These are phyloP conservation scores for Microglena sp. DNA, from an alignment of 139 green algal genomes.

Conservation along the genomic window DNA sequence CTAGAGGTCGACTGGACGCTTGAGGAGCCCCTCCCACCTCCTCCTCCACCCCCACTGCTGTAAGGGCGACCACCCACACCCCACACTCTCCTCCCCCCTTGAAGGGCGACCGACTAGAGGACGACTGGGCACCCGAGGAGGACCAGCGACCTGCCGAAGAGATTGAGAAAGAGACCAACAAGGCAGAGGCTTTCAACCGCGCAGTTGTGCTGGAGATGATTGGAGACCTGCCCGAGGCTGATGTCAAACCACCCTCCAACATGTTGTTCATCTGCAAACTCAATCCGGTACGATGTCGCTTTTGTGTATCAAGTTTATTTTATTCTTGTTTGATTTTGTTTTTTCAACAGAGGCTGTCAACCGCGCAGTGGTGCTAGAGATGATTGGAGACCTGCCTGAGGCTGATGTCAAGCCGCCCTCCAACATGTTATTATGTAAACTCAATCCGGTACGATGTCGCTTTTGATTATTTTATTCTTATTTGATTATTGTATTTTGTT, in stretches of 20 bases:
- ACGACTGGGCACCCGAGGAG: slow-evolving; percentile 83
- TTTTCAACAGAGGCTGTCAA: slow-evolving; percentile 83
- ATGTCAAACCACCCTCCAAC: slow-evolving; percentile 85
- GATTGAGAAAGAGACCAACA: slow-evolving; percentile 63
- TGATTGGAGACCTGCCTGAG: slow-evolving; percentile 75
- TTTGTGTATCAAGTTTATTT: too few species aligned
- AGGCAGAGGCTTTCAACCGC: slow-evolving; percentile 70
- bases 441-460: slow-evolving; percentile 94
- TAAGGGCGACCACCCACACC: too few species aligned
- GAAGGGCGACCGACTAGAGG: slow-evolving; percentile 83
- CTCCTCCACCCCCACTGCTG: too few species aligned
- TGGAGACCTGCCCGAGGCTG: slow-evolving; percentile 53
- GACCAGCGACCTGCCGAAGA: slow-evolving; percentile 64
- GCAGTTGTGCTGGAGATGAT: slow-evolving; percentile 99
- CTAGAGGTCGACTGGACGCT: slow-evolving; percentile 97
- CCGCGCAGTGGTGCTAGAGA: slow-evolving; percentile 91
- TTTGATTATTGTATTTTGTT: too few species aligned
- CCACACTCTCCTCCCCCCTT: too few species aligned
- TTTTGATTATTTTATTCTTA: too few species aligned
- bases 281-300: slow-evolving; percentile 84
- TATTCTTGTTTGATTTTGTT: too few species aligned
- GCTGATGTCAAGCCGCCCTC: slow-evolving; percentile 81
- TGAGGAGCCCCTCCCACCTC: too few species aligned
- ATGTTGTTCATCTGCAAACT: slow-evolving; percentile 97
- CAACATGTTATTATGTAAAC: slow-evolving; percentile 95